Conservation (phyloP, 148 eudicot genomes). For the Chenopodium quinoa region DNA sequence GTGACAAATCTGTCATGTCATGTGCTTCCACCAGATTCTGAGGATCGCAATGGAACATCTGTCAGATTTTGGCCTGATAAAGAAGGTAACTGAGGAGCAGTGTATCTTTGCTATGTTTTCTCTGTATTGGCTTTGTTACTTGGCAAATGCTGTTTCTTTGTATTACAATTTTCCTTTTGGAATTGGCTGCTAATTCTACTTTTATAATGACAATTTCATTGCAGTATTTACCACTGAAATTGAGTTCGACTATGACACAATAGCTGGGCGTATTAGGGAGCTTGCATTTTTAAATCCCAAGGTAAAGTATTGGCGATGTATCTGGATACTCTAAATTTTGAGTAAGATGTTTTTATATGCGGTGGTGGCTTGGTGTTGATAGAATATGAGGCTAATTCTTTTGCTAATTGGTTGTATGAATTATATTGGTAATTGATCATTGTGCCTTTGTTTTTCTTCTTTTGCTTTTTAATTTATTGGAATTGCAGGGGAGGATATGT, state of each 20-base stretch:
- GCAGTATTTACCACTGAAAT: conserved; percentile 87
- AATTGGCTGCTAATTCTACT: conserved; percentile 7
- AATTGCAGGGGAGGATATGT: background rate
- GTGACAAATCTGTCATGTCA: conserved; percentile 50
- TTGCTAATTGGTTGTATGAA: background rate
- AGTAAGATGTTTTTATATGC: background rate
- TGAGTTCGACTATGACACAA: conserved; percentile 75
- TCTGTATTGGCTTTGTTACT: conserved; percentile 16
- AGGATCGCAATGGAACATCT: conserved; percentile 63
- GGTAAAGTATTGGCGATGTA: conserved; percentile 39
- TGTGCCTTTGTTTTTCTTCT: background rate
- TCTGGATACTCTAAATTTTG: background rate
- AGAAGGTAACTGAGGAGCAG: conserved; percentile 46
- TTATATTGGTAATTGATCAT: background rate
- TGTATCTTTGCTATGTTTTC: conserved; percentile 1
- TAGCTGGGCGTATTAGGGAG: conserved; percentile 93
- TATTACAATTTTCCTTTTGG: background rate
- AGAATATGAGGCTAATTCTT: background rate
- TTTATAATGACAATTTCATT: conserved; percentile 20
- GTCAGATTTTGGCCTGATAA: conserved; percentile 92
- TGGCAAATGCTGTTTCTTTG: background rate
- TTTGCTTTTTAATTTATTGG: background rate
- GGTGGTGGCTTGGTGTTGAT: background rate
- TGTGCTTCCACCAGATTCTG: conserved; percentile 48
- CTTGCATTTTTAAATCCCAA: conserved; percentile 94